phyloP scores from a whole-genome alignment of 371 early-diverging fungal genomes.

The Syncephalastrum sp. region DNA sequence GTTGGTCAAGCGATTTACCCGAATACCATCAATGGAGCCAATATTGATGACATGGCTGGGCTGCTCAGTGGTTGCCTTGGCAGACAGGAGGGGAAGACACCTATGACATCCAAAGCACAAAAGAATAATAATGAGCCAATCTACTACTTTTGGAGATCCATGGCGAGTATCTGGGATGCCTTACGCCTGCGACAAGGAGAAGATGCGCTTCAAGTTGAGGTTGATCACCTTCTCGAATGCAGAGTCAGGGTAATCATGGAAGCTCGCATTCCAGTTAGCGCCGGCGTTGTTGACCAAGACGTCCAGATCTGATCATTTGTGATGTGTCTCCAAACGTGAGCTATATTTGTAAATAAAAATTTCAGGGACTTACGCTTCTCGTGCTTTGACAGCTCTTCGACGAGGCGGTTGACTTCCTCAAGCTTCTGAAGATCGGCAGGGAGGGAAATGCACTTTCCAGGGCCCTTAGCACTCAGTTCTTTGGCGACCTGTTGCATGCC shows the following conservation, averaged over 20 bases:
- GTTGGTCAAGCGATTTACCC: conserved; percentile 31
- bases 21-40: conserved; percentile 70
- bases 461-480: conserved; percentile 56
- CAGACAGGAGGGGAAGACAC: conserved; percentile 74
- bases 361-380: conserved; percentile 51
- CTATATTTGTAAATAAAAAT: background rate
- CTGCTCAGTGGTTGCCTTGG: conserved; percentile 49
- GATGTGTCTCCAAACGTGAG: conserved; percentile 12
- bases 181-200: conserved; percentile 77
- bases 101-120: conserved; percentile 14
- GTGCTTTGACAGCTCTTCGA: conserved; percentile 49
- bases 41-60: conserved; percentile 61
- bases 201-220: conserved; percentile 78
- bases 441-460: conserved; percentile 71
- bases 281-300: conserved; percentile 84
- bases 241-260: conserved; percentile 62
- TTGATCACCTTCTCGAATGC: conserved; percentile 77
- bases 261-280: conserved; percentile 63
- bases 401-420: conserved; percentile 60
- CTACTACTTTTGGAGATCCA: too few species aligned
- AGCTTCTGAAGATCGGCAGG: conserved; percentile 74
- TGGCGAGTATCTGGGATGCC: conserved; percentile 7
- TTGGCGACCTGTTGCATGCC: conserved; percentile 28
- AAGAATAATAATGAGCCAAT: background rate
- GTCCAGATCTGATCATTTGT: conserved; percentile 56